Base-by-base conservation (phyloP, 2,329 filamentous ascomycete genomes). In the Aspergillus nomiae region DNA sequence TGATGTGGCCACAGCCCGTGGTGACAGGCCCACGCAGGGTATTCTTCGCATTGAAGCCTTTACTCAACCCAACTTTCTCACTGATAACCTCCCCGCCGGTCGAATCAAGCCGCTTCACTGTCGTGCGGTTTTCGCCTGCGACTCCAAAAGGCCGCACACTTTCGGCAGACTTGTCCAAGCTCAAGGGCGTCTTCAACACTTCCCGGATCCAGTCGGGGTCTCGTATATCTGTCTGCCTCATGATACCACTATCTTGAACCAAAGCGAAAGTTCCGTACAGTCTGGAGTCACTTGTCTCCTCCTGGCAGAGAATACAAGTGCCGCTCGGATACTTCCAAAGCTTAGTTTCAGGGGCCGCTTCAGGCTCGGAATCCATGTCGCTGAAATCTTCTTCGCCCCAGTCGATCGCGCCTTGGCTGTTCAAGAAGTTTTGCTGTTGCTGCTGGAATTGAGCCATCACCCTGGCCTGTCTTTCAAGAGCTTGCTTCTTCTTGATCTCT, bases 401-500 rank as follows among this genome's bases (percentile, higher is more conserved):
- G 76, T 97, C 91, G 64, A 97, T 86, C 48, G 89, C 85, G n/a
- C 87, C 90, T 76, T 97, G 94, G 67, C 90, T 95, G 61, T 92
- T 90, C 80, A 99, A 82, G 79, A 99, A 99, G 71, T 88, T 95
- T 78, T 96, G 94, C 75, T 98, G 96, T 74, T 99, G 94, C 74
- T 97, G 91, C 76, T 98, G 95, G 79, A 99, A 97, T 74, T 97
- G 93, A 1, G 94, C 95, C 94, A 99, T 97, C 36, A 99, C 92
- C 72, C 89, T 91, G 2, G 94, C 94, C 77, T 98, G 94, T 26
- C 95, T 88, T 70, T 93, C 94, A 46, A 94, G 80, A 0, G 95
- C 95, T 58, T 94, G 92, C 77, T 91, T 91, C 83, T 97, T 99
- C 82, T 94, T 97, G 64, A 88, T 83, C 76, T 94, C 91, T 19